Evolutionary conservation across 306 rosid genomes (phyloP).

Genomic region (Phaseolus lunatus): DNA sequence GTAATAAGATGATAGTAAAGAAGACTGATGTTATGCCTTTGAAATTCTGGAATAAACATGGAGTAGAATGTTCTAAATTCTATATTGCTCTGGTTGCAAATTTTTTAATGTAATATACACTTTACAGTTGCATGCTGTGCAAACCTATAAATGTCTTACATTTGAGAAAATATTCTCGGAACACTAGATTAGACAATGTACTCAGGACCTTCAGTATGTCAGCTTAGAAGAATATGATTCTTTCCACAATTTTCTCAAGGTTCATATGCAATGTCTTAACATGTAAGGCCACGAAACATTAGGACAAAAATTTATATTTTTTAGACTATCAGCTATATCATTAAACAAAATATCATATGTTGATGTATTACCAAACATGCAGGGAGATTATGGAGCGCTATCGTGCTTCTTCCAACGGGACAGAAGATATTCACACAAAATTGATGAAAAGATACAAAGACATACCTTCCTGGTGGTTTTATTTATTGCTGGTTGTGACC

Average conservation of each 20-base stretch:
- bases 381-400: constrained; percentile 81
- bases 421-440: constrained; percentile 80
- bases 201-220: neutral
- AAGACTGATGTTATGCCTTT: neutral
- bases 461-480: constrained; percentile 93
- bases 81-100: neutral
- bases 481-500: constrained; percentile 57
- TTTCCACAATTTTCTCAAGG: constrained; percentile 1
- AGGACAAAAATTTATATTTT: no score
- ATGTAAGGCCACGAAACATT: neutral
- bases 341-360: neutral
- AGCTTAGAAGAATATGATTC: neutral
- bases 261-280: neutral
- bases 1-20: neutral
- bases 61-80: constrained; percentile 18
- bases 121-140: neutral
- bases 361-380: constrained; percentile 46
- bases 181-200: neutral
- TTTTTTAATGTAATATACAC: neutral
- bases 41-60: constrained; percentile 25
- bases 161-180: neutral
- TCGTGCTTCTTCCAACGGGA: constrained; percentile 63
- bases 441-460: constrained; percentile 79
- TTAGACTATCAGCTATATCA: neutral
- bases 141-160: constrained; percentile 2